Base-by-base conservation (phyloP, 2,329 filamentous ascomycete species). In the Kalaharituber pfeilii region DNA sequence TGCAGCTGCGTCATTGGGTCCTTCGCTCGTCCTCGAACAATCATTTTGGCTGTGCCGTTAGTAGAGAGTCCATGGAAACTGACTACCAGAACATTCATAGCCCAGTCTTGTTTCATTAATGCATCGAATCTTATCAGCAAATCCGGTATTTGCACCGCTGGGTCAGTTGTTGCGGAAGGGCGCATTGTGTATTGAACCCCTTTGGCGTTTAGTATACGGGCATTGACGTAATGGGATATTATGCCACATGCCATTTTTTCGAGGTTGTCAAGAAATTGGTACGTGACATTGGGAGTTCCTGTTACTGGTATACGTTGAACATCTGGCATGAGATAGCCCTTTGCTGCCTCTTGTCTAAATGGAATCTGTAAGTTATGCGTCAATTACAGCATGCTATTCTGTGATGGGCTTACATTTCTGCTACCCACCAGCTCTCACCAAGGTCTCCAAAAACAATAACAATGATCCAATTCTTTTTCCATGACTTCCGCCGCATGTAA, bases 401-500 rank as follows among this genome's bases (percentile, higher is more conserved):
- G 55, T 30, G 51, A n/a, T 53, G 28, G 39, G 56, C 75, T 69
- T 70, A 80, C 74, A 78, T 67, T 67, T 82, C 75, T 53, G 86
- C 71, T 56, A 88, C 70, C 79, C 82, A 88, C 84, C 85, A 94
- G 57, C 75, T 75, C 65, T 91, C 84, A 52, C 85, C 84, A 63
- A 75, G 74, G 64, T 84, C 73, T 65, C 81, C 80, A 65, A 86
- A 74, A 52, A 79, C 79, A 47, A 83, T 75, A 60, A 81, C 80
- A 36, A 93, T 70, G 58, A 81, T 78, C 84, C 86, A 94, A 52
- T 76, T 71, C 13, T 75, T 66, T 8, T 73, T 74, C 85, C 88
- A 94, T n/a, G 77, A 79, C 55, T 72, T 72, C 62, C 80, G 81
- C 62, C 75, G 78, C 59, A 93, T 80, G 70, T 87, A 84, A 15